phyloP scores from a whole-genome alignment of 805 yeast genomes.

The Metschnikowia colocasiae region DNA sequence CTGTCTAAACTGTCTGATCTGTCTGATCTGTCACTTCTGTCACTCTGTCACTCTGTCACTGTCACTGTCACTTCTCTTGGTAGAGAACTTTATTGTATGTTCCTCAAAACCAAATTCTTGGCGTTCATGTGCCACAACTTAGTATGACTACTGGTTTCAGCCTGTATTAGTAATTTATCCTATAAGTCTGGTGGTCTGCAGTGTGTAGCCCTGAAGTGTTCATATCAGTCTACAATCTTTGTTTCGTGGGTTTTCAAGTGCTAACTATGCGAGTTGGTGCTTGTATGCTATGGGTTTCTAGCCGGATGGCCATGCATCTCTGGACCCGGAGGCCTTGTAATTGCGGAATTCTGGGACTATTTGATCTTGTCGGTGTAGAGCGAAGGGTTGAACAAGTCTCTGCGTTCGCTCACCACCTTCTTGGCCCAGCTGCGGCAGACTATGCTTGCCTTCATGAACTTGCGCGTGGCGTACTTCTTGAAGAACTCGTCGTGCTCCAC shows the following conservation, averaged over 20 bases:
- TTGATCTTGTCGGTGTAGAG: conserved; percentile 14
- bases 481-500: conserved; percentile 89
- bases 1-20: too few species aligned
- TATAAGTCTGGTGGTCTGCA: too few species aligned
- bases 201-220: too few species aligned
- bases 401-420: conserved; percentile 47
- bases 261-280: conserved; percentile 1
- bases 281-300: not conserved
- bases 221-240: too few species aligned
- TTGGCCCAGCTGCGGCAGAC: conserved; percentile 83
- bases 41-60: too few species aligned
- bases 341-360: conserved; percentile 1
- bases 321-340: not conserved
- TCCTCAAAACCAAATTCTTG: too few species aligned
- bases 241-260: not conserved
- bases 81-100: too few species aligned
- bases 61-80: too few species aligned
- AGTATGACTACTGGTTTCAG: too few species aligned
- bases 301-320: not conserved
- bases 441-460: conserved; percentile 81
- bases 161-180: too few species aligned
- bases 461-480: conserved; percentile 86
- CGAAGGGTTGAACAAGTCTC: conserved; percentile 33
- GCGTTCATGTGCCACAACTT: too few species aligned
- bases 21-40: too few species aligned